A percentile compares a stretch with the other conserved stretches of the same genome.
Conservation (phyloP, 495 filamentous ascomycete genomes). For the Penicillium soppii region DNA sequence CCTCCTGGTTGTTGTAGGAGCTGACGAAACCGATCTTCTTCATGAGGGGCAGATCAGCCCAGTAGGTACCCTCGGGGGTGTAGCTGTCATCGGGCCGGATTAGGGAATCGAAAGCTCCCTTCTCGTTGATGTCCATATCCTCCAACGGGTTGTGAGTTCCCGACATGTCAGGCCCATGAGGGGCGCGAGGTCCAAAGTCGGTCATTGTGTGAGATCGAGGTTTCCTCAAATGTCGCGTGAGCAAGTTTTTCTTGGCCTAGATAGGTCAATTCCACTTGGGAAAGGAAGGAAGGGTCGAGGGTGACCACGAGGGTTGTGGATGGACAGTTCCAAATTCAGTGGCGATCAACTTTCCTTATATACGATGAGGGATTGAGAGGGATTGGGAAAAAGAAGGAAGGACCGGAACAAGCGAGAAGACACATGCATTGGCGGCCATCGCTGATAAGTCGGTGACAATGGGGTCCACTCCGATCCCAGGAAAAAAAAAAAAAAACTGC, state of each 20-base stretch:
- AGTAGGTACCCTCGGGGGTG: slow-evolving; percentile 76
- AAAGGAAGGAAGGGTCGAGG: background rate
- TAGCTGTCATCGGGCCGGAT: slow-evolving; percentile 84
- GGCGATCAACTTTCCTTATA: slow-evolving; percentile 22
- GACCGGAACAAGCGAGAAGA: slow-evolving; percentile 17
- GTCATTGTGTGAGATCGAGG: slow-evolving; percentile 25
- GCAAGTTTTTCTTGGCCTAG: background rate
- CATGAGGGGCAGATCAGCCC: slow-evolving; percentile 73
- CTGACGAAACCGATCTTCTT: slow-evolving; percentile 71
- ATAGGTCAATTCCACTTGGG: background rate
- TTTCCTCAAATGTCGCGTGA: slow-evolving; percentile 10
- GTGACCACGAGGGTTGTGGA: slow-evolving; percentile 1
- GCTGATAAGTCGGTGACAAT: slow-evolving; percentile 24
- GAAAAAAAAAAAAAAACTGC: background rate
- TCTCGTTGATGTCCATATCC: slow-evolving; percentile 62
- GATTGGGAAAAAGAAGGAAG: background rate
- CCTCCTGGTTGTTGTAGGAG: slow-evolving; percentile 64
- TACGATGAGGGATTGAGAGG: too few species aligned
- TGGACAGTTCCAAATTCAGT: slow-evolving; percentile 17
- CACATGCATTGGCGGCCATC: slow-evolving; percentile 20
- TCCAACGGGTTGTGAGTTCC: slow-evolving; percentile 50
- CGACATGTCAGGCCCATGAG: slow-evolving; percentile 56
- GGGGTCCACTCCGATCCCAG: slow-evolving; percentile 15
- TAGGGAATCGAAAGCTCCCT: slow-evolving; percentile 67
- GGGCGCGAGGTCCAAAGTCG: slow-evolving; percentile 55